Base-by-base conservation (phyloP, 768 basidiomycete species). In the Coprinellus micaceus region DNA sequence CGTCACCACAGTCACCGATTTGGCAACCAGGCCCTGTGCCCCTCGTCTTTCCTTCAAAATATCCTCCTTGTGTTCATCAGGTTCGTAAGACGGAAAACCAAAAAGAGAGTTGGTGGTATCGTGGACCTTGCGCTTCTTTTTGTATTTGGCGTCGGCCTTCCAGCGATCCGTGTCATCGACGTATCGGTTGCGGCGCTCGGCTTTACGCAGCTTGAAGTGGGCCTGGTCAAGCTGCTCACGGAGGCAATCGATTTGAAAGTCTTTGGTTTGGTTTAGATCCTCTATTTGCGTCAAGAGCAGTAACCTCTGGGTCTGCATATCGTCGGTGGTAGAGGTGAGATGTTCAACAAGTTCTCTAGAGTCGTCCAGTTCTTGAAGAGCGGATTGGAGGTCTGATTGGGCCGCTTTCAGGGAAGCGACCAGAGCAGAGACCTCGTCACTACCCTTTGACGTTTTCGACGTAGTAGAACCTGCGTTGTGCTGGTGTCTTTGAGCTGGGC, bases 111-210 rank as follows among this genome's bases (percentile, higher is more conserved):
- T 24, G 2, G 47, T 29, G 9, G 48, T 28, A 25, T 56, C 55
- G 7, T 24, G 25, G 4, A 22, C 15, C 36, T 55, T 47, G 24
- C 48, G 30, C 37, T 56, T 56, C 21, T 56, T 56, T 36, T 46
- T 56, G 48, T 56, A 56, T 21, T 56, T 56, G 19, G 55, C 55
- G 26, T 56, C 55, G 9, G 55, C 55, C 28, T 56, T 56, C 55
- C 55, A 56, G 25, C 55, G 55, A 29, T 56, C 55, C 12, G 55
- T n/a, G 30, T 56, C 55, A 24, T 56, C 55, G 11, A 56, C 55
- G 28, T 56, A 56, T 56, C 55, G 7, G 39, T 56, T 56, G 36
- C 55, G 55, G 9, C 55, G 46, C 28, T 56, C 55, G 47, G 55
- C 55, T 43, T 56, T 56, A 46, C 55, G 55, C 28, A 56, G 55